These are phyloP conservation scores for Naumovozyma baii DNA, from an alignment of 805 yeast species.

Conservation along the genomic window DNA sequence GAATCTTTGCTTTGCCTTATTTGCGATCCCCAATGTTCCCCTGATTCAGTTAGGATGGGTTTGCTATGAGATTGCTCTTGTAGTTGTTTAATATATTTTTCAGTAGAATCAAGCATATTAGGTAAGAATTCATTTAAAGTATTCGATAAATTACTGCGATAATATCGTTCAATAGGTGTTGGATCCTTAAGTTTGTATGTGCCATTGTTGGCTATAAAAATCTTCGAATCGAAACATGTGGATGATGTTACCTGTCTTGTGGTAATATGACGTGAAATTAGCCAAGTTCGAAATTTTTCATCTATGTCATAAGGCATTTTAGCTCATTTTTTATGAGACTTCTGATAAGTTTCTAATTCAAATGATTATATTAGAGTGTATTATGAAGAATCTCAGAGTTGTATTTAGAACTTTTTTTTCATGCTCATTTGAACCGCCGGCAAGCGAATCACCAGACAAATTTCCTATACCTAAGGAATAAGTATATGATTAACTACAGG, in stretches of 20 bases:
- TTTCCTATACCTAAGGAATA: no score
- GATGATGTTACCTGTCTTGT: conserved; percentile 4
- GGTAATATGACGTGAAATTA: conserved; percentile 7
- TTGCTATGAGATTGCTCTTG: conserved; percentile 2
- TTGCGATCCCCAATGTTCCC: conserved; percentile 5
- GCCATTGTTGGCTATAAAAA: conserved; percentile 1
- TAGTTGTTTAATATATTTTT: conserved; percentile 4
- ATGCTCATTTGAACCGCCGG: no score
- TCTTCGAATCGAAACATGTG: conserved; percentile 5
- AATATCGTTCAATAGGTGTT: not conserved
- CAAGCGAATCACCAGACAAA: no score
- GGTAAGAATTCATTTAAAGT: not conserved
- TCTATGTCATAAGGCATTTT: not conserved
- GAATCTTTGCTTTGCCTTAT: conserved; percentile 6
- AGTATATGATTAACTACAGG: no score
- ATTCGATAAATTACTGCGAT: not conserved
- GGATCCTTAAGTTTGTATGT: not conserved
- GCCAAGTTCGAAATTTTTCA: conserved; percentile 8
- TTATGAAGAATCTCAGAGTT: no score
- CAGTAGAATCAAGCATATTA: conserved; percentile 2
- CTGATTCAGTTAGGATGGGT: conserved; percentile 2
- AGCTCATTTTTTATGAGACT: not conserved
- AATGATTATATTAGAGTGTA: no score
- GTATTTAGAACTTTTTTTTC: no score
- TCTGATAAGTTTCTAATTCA: no score